Base-by-base conservation (phyloP, 116 monocot genomes). In the Posidonia oceanica region DNA sequence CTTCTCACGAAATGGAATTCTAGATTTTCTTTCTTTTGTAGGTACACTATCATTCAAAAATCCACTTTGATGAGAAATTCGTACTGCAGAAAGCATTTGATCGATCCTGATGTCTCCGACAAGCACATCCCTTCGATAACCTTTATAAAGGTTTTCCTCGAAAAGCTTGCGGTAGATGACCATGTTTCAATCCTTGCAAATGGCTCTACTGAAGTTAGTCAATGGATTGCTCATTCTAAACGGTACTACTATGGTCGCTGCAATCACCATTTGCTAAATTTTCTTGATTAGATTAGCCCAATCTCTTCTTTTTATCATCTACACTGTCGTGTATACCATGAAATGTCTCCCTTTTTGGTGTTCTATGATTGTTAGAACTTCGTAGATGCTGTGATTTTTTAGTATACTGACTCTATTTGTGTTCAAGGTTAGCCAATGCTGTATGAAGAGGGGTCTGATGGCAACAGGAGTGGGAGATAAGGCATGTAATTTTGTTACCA, bases 21-120 rank as follows among this genome's bases (percentile, higher is more conserved):
- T 12, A 29, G 18, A 1, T 36, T 73, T 13, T 22, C 11, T 61
- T 39, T 61, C 37, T 37, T 70, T 48, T 53, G 4, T 64, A 82
- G 79, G 83, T 61, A 81, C 36, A 61, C 58, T 36, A 53, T 71
- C 29, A 80, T 80, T 64, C 57, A 58, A 20, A 75, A 59, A 57
- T 82, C 87, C 63, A 69, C 74, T 53, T 59, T 87, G 69, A 74
- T 90, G 82, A 77, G 73, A 48, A 87, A 90, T 82, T 48, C 84
- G 38, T 87, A 82, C 63, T 68, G 69, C 60, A 74, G 74, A 36
- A 66, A 63, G 69, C 76, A 73, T 69, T 78, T 77, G 12, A 59
- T 1, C 56, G 41, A 12, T 10, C 48, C 68, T 69, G 21, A 20
- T 52, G 54, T 60, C 69, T 4, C 64, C 10, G 44, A 48, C 56